phyloP scores from a whole-genome alignment of 495 filamentous ascomycete genomes.

The Trichoderma erinaceum region DNA sequence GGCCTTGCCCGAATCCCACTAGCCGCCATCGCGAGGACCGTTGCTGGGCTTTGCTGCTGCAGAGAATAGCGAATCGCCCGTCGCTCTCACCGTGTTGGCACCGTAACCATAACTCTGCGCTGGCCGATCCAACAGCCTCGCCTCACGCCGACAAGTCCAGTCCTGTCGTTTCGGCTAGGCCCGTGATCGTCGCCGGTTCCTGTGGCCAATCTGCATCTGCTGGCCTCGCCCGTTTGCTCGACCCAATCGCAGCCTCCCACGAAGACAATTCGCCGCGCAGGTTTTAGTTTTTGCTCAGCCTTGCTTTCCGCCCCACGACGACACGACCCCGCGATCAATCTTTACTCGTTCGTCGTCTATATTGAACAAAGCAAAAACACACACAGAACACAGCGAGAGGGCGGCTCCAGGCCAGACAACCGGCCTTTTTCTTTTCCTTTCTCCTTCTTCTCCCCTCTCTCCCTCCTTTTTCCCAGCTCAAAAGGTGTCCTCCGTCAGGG shows the following conservation, averaged over 20 bases:
- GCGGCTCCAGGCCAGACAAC: background rate
- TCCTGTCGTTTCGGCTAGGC: background rate
- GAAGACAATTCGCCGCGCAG: conserved; percentile 3
- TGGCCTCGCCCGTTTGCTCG: background rate
- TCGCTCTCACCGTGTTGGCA: background rate
- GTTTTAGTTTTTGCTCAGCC: background rate
- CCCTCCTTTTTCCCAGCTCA: conserved; percentile 18
- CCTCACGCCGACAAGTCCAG: background rate
- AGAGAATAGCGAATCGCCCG: background rate
- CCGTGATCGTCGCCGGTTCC: conserved; percentile 8
- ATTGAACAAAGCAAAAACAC: background rate
- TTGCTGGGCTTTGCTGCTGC: background rate
- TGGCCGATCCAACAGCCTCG: background rate
- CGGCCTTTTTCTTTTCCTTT: background rate
- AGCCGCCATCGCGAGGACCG: background rate
- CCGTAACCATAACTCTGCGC: background rate
- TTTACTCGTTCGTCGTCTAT: background rate
- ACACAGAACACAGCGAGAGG: background rate
- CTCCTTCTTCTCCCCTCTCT: conserved; percentile 7
- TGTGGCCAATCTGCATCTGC: background rate
- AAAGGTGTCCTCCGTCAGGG: conserved; percentile 37
- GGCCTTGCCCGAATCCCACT: conserved; percentile 7
- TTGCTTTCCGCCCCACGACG: background rate
- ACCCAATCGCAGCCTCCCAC: background rate
- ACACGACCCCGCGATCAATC: conserved; percentile 7